phyloP scores from a whole-genome alignment of 805 yeast species.

The Dipodascus geniculatus region DNA sequence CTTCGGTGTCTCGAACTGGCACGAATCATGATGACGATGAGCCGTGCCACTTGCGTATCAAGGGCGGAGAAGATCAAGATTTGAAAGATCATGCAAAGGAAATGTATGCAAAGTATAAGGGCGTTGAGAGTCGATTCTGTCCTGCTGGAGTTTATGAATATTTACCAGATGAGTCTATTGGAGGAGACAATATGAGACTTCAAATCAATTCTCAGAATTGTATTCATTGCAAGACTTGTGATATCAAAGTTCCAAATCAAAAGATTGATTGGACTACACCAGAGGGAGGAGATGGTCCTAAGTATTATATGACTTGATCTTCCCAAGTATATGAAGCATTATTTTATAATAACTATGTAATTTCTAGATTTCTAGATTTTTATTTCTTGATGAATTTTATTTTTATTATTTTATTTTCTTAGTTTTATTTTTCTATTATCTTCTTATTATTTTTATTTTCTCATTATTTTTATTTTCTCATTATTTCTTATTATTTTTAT shows the following conservation, averaged over 20 bases:
- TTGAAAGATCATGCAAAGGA: constrained; percentile 49
- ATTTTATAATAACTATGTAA: neutral
- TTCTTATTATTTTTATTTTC: neutral
- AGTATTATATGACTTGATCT: constrained; percentile 65
- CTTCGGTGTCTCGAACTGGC: constrained; percentile 94
- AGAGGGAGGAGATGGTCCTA: constrained; percentile 98
- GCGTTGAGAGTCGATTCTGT: constrained; percentile 85
- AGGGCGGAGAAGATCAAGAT: constrained; percentile 23
- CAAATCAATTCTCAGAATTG: constrained; percentile 95
- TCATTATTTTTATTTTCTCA: neutral
- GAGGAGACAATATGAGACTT: constrained; percentile 58
- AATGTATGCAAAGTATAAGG: constrained; percentile 67
- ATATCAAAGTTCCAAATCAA: constrained; percentile 90
- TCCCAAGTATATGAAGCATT: neutral
- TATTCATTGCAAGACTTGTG: constrained; percentile 97
- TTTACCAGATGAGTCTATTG: constrained; percentile 42
- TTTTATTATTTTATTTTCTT: too few species aligned
- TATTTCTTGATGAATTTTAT: too few species aligned
- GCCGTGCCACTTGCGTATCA: constrained; percentile 65
- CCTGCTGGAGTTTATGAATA: constrained; percentile 99
- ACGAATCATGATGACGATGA: constrained; percentile 94
- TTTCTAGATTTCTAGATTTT: neutral
- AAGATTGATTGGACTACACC: constrained; percentile 97
- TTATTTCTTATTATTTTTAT: neutral
- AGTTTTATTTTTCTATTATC: too few species aligned